Evolutionary conservation across 352 stramenopile genomes (phyloP).

Genomic region (Globisporangium abappressorium): DNA sequence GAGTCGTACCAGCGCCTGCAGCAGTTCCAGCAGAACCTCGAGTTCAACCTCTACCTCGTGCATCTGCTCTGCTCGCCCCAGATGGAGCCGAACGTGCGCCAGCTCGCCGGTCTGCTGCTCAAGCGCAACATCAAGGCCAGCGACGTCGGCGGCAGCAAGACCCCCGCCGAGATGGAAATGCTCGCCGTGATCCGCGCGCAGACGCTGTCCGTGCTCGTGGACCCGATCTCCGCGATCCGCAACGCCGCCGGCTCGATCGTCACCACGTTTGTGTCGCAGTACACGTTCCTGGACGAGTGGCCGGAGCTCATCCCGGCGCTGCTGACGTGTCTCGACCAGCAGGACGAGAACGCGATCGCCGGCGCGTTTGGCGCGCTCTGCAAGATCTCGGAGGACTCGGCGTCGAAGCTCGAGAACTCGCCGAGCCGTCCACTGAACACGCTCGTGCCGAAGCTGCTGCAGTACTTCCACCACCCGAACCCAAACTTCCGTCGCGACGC

Average conservation of each 20-base stretch:
- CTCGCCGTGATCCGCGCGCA: conserved; percentile 77
- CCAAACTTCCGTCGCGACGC: conserved; percentile 77
- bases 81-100: conserved; percentile 58
- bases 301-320: conserved; percentile 84
- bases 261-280: conserved; percentile 86
- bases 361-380: conserved; percentile 82
- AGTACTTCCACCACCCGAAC: conserved; percentile 87
- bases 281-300: conserved; percentile 87
- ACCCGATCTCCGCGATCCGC: conserved; percentile 67
- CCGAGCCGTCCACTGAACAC: conserved; percentile 82
- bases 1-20: conserved; percentile 80
- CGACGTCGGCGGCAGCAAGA: conserved; percentile 50
- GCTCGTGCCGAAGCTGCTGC: conserved; percentile 85
- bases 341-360: conserved; percentile 56
- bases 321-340: conserved; percentile 51
- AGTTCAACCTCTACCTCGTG: conserved; percentile 89
- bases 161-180: conserved; percentile 63
- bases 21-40: conserved; percentile 86
- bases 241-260: conserved; percentile 74
- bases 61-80: conserved; percentile 73
- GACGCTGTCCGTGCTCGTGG: conserved; percentile 64
- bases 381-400: conserved; percentile 91
- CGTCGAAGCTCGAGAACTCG: conserved; percentile 86
- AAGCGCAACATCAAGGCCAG: conserved; percentile 87
- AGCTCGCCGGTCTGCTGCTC: conserved; percentile 77